A percentile compares a stretch with the other conserved stretches of the same genome.
Evolutionary conservation across 495 filamentous ascomycete species (phyloP).

Genomic region (Aspergillus sclerotiicarbonarius): DNA sequence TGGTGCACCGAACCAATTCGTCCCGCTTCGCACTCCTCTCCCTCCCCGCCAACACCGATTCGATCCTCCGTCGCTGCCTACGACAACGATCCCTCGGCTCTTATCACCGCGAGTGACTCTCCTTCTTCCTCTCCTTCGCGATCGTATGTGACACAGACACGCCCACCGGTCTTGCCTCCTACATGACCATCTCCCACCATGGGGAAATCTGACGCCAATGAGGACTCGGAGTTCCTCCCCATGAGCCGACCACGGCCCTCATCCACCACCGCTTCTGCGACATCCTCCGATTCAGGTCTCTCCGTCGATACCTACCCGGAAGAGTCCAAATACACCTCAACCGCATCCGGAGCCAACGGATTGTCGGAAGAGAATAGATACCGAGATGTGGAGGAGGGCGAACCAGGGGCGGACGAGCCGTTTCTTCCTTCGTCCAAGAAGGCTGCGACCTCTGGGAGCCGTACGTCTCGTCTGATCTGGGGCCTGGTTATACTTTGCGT

Average conservation of each 20-base stretch:
- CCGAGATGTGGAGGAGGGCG: constrained; percentile 41
- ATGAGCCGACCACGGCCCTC: constrained; percentile 27
- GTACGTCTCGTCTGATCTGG: constrained; percentile 64
- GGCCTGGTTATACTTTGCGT: constrained; percentile 63
- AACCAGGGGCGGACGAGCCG: constrained; percentile 27
- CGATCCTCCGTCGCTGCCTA: background rate
- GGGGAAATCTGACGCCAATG: constrained; percentile 31
- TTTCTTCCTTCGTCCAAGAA: constrained; percentile 26
- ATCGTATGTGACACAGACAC: background rate
- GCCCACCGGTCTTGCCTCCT: background rate
- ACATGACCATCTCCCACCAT: constrained; percentile 22
- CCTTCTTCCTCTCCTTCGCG: background rate
- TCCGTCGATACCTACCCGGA: constrained; percentile 37
- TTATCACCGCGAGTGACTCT: constrained; percentile 3
- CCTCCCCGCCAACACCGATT: background rate
- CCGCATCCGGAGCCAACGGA: constrained; percentile 9
- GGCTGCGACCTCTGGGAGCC: constrained; percentile 21
- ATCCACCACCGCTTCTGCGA: constrained; percentile 30
- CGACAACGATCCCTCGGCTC: constrained; percentile 4
- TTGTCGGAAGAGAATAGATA: constrained; percentile 25
- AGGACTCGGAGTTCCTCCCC: constrained; percentile 26
- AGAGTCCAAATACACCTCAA: constrained; percentile 23
- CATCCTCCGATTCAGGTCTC: constrained; percentile 38
- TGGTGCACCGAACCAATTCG: background rate
- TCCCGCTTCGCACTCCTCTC: background rate